These are phyloP conservation scores for Leccinum aurantiacum DNA, from an alignment of 768 basidiomycete genomes.

Conservation along the genomic window DNA sequence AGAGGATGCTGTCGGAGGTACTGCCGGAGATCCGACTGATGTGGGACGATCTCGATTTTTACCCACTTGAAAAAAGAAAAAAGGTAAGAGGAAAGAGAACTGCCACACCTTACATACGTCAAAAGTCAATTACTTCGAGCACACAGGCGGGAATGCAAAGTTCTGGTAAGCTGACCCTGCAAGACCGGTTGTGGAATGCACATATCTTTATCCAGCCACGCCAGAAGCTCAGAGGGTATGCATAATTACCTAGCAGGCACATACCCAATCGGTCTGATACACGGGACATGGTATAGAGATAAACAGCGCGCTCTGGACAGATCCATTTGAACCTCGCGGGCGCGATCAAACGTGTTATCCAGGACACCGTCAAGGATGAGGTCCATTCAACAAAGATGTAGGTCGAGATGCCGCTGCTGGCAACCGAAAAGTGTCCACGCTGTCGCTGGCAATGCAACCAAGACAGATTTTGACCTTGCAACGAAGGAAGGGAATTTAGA, in stretches of 20 bases:
- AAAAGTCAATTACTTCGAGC: slow-evolving; percentile 1
- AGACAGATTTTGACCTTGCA: slow-evolving; percentile 24
- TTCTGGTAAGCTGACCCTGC: slow-evolving; percentile 17
- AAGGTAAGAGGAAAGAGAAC: not conserved
- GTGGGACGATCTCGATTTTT: not conserved
- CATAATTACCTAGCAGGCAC: slow-evolving; percentile 3
- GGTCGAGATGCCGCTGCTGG: slow-evolving; percentile 16
- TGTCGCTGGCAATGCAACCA: slow-evolving; percentile 2
- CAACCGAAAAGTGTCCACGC: slow-evolving; percentile 1
- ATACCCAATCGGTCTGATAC: slow-evolving; percentile 6
- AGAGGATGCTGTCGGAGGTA: not conserved
- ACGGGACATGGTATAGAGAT: slow-evolving; percentile 18
- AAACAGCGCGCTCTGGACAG: slow-evolving; percentile 18
- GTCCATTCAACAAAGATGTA: slow-evolving; percentile 9
- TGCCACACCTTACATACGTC: not conserved
- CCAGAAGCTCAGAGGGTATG: slow-evolving; percentile 3
- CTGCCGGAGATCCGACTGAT: not conserved
- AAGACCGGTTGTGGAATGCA: slow-evolving; percentile 3
- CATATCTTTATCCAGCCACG: slow-evolving; percentile 4
- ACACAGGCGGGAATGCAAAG: not conserved
- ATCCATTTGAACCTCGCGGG: slow-evolving; percentile 19
- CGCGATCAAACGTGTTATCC: slow-evolving; percentile 10
- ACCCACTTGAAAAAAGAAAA: not conserved
- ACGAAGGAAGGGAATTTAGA: slow-evolving; percentile 22
- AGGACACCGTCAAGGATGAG: slow-evolving; percentile 15